Conservation (phyloP, 495 filamentous ascomycete genomes). For the Tuber brumale region DNA sequence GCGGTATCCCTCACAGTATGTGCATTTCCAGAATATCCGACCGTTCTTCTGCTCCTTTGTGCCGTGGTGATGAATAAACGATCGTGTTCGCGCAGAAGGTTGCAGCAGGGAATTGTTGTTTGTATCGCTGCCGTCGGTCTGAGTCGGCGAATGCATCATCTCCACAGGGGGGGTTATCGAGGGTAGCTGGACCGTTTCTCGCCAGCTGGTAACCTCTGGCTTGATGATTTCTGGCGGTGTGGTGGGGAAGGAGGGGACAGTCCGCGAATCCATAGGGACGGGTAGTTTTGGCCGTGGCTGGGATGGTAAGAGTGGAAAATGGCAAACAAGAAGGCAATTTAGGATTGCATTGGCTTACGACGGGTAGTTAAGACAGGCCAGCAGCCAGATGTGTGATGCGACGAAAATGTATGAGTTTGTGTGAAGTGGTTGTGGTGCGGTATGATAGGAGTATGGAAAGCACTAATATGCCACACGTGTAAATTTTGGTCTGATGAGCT, state of each 20-base stretch:
- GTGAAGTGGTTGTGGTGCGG: not conserved
- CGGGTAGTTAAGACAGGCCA: not conserved
- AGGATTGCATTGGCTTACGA: not conserved
- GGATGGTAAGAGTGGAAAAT: not conserved
- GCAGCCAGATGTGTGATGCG: not conserved
- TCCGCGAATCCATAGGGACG: not conserved
- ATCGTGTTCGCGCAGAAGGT: not conserved
- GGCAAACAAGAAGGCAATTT: not conserved
- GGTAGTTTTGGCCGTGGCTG: not conserved
- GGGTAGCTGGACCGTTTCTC: not conserved
- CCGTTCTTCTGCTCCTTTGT: not conserved
- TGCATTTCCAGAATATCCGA: not conserved
- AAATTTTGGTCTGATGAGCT: not conserved
- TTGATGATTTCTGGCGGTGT: not conserved
- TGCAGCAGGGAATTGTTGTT: not conserved
- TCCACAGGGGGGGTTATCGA: not conserved
- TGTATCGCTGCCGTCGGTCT: not conserved
- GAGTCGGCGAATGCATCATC: constrained; percentile 1
- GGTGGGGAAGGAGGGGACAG: not conserved
- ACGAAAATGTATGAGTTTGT: not conserved
- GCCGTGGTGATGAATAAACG: not conserved
- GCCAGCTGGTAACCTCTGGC: not conserved
- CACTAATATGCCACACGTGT: not conserved
- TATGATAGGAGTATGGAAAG: not conserved
- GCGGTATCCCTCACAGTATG: not conserved